Base-by-base conservation (phyloP, 371 early-diverging fungal species). In the Blastocladiella emersonii region DNA sequence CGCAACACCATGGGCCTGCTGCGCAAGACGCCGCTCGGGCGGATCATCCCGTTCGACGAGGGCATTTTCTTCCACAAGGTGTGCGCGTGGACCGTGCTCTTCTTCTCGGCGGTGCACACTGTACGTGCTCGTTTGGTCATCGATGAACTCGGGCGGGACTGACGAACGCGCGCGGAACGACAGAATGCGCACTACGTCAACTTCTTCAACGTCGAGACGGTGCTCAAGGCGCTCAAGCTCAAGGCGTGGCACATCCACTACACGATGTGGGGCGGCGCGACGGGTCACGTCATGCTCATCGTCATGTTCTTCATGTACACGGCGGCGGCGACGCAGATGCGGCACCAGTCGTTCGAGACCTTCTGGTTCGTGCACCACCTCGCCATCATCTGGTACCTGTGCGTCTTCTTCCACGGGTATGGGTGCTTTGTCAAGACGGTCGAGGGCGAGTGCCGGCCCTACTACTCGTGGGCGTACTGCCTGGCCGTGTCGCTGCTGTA, bases 361-460 rank as follows among this genome's bases (percentile, higher is more conserved):
- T 88, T 88, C 64, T 88, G 85, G 79, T 81, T 78, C 75, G 78
- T 82, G 34, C 89, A 88, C 75, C 88, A 87, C 65, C 68, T 88
- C 53, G 83, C 80, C 62, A 67, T 86, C 56, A 69, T 79, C n/a
- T 78, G 80, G 70, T 70, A 81, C 57, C 57, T 80, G 0, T 71
- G 77, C 61, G 64, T 86, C 56, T 76, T 84, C 71, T 70, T 85
- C 64, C 86, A 87, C 63, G 80, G 77, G 63, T 67, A 70, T 57
- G 80, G 27, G 56, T 62, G 25, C 53, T 48, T 34, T 7, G 41
- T 59, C 27, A 34, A 59, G 30, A 59, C 41, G 34, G 53, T 56
- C 43, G n/a, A 66, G 57, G 67, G 64, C 48, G 27, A 56, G 23
- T 79, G 82, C 72, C 70, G 76, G 64, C 74, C 73, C 10, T 78